These are phyloP conservation scores for Colletotrichum paranaense DNA, from an alignment of 2,329 filamentous ascomycete species.

Conservation along the genomic window DNA sequence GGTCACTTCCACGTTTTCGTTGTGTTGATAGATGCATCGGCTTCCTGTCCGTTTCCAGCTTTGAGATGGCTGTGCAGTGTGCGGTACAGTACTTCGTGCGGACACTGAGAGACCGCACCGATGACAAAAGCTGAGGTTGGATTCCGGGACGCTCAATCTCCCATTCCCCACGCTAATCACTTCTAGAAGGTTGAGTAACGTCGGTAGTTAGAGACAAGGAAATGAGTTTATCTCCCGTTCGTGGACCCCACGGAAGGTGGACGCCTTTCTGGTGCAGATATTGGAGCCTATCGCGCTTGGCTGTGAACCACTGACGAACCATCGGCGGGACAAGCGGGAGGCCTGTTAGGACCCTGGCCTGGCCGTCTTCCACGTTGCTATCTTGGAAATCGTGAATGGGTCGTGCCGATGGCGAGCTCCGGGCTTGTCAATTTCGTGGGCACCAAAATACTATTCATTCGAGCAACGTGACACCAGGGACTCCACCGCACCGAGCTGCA, in stretches of 20 bases:
- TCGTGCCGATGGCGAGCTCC: constrained; percentile 33
- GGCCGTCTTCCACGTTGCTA: constrained; percentile 14
- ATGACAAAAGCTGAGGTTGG: constrained; percentile 16
- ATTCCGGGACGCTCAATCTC: constrained; percentile 32
- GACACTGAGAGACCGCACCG: neutral
- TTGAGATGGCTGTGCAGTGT: constrained; percentile 1
- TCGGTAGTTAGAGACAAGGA: constrained; percentile 34
- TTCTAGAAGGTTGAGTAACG: constrained; percentile 36
- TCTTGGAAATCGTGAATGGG: constrained; percentile 28
- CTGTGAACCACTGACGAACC: constrained; percentile 17
- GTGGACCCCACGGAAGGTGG: constrained; percentile 20
- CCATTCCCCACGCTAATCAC: constrained; percentile 35
- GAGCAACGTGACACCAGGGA: constrained; percentile 1
- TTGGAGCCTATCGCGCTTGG: constrained; percentile 32
- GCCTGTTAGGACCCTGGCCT: constrained; percentile 24
- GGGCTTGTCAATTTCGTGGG: constrained; percentile 24
- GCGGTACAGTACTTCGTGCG: neutral
- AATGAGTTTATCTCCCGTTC: constrained; percentile 36
- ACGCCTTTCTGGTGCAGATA: constrained; percentile 16
- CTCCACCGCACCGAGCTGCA: constrained; percentile 14
- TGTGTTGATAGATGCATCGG: constrained; percentile 14
- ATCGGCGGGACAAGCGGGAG: constrained; percentile 22
- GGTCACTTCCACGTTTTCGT: neutral
- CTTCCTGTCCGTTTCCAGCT: constrained; percentile 16
- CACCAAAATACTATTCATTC: constrained; percentile 2